Base-by-base conservation (phyloP, 2,329 filamentous ascomycete species). In the Tolypocladium sp. region DNA sequence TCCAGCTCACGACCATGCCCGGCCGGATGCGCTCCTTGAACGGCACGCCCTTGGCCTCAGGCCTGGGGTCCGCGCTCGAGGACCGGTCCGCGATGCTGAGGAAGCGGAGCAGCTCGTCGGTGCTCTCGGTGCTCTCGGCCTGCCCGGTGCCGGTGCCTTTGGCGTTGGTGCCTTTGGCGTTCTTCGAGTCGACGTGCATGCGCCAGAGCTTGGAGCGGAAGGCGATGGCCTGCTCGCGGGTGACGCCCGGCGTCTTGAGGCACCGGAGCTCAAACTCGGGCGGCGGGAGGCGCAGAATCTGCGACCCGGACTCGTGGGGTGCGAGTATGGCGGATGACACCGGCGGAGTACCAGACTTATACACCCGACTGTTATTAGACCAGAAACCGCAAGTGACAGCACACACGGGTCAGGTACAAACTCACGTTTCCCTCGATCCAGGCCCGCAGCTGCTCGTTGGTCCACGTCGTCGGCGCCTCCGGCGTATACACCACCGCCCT, bases 361-460 rank as follows among this genome's bases (percentile, higher is more conserved):
- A 27, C 4, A 17, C 7, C 4, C 22, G n/a, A 7, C 22, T 6
- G 5, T 20, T 27, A 22, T 46, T 46, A 46, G 44, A 27, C 44
- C 15, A 3, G 22, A 46, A 13, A 5, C 22, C 10, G 4, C 12
- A 2, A 6, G 1, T 9, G 5, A 79, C 27, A 8, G 41, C 10
- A 13, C 27, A 9, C 38, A 22, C 20, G 15, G 40, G 37, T 41
- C 38, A 52, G n/a, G 15, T 33, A 8, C 13, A 22, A 20, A 66
- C 74, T 70, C 61, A 78, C 77, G 57, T 75, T 79, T 15, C 65
- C 60, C 3, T 62, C 55, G 44, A 79, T 74, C 77, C 77, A 79
- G 8, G 65, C 64, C 49, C 65, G 70, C 40, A 78, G 60, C 35
- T 74, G 65, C 42, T 66, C 64, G 57, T 77, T 75, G 4, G 68